Evolutionary conservation across 352 stramenopile species (phyloP), one percentile per base, ranked within the genome.

Genomic region (Phytopythium sindhum): DNA sequence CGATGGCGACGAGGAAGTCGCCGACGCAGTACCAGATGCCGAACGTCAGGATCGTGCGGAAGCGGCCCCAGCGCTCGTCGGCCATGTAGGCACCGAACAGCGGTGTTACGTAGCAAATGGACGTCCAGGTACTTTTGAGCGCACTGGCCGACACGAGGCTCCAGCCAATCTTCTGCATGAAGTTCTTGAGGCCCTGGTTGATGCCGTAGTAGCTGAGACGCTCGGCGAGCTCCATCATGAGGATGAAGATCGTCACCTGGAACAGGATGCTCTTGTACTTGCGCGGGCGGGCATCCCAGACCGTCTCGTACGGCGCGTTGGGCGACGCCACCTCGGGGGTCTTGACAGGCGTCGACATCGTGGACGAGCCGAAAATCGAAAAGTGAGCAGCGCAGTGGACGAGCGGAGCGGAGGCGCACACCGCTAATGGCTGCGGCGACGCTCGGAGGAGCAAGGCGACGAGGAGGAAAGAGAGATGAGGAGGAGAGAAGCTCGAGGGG

Each of bases 241-340:
- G 66, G 66, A 89, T 85, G 68, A 86, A 91, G 37, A 67, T 56
- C 31, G 70, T 81, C 23, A 91, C 80, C 61, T 89, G 65, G 48
- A 89, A 59, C 33, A 91, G 55, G 23, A 88, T 65, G 59, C 71
- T 89, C 67, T 83, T 80, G 67, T 82, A 89, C 65, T 88, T 84
- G 65, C 69, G 44, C 19, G 10, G 44, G n/a, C 78, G 74, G 1
- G 64, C 60, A 47, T 84, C 77, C 75, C 75, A 84, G 42, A 85
- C 26, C 51, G 59, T 28, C 45, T 72, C 64, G 26, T 72, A 70
- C 24, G 62, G 54, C 29, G 67, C 59, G 8, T 57, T 59, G 9
- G 69, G 69, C 23, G 65, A 75, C n/a, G 35, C 55, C 51, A 31
- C 47, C 21, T 54, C 47, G 47, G 69, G 69, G 47, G 69, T 72